Evolutionary conservation across 352 stramenopile genomes (phyloP), one percentile per base, ranked within the genome.

Genomic region (Plasmopara viticola): DNA sequence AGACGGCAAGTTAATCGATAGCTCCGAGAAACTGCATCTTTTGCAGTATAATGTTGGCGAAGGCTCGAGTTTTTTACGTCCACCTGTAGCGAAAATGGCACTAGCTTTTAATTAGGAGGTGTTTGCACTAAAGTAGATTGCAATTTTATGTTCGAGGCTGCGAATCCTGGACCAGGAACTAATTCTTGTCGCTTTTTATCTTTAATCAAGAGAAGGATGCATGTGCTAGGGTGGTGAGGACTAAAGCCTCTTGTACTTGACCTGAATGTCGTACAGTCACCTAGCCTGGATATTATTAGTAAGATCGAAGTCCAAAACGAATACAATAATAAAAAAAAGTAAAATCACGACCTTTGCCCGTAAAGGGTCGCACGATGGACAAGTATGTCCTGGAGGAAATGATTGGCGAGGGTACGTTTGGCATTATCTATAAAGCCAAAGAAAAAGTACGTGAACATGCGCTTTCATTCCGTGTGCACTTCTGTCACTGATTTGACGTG

Each of bases 381-480:
- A 84, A 86, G 53, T 93, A 93, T 52, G 56, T 68, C 39, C 53
- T 93, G 5, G 82, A 93, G 35, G 89, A 89, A 41, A 56, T 90
- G 18, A 89, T 93, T 37, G 82, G 82, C 18, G 82, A 93, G 66
- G 82, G 82, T 35, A 90, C 82, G 20, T 93, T 90, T 55, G 82
- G 82, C 14, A 64, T 90, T 37, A 79, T 93, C 17, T 93, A 87
- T 56, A 84, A 85, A 44, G 82, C 82, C 10, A 72, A 65, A 31
- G 82, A 90, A 53, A 93, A 89, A 64, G 81, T 89, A 48, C 12
- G 51, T 48, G 31, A 12, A 35, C 6, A 12, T 35, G 10, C 31
- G 10, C 31, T 35, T 35, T 12, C 1, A 35, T 35, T n/a, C 6
- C 31, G n/a, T 31, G 17, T 53, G 15, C 35, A 28, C 38, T 56